These are phyloP conservation scores for Phanerochaete sordida DNA, from an alignment of 768 basidiomycete genomes.

Conservation along the genomic window DNA sequence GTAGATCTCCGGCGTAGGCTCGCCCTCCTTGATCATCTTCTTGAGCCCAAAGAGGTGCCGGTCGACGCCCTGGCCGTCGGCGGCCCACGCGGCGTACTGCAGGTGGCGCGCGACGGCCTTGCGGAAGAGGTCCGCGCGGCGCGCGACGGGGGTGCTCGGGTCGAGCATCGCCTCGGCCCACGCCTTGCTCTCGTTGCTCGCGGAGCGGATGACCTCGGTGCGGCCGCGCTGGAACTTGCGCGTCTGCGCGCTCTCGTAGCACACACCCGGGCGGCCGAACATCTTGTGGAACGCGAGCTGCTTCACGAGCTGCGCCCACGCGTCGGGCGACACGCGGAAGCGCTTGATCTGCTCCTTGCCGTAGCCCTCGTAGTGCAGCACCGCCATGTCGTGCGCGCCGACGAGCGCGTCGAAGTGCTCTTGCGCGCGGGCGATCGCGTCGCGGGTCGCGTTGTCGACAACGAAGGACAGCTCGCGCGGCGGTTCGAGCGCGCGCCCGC, in stretches of 20 bases:
- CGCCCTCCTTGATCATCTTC: constrained; percentile 71
- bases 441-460: constrained; percentile 50
- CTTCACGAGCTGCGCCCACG: constrained; percentile 93
- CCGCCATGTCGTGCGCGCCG: constrained; percentile 73
- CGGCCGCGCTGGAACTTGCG: constrained; percentile 86
- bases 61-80: constrained; percentile 93
- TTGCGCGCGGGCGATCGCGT: constrained; percentile 56
- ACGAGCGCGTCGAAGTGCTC: constrained; percentile 74
- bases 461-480: constrained; percentile 73
- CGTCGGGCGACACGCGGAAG: constrained; percentile 84
- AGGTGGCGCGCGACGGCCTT: constrained; percentile 79
- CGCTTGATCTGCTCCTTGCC: constrained; percentile 86
- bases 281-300: constrained; percentile 95
- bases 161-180: constrained; percentile 92
- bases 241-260: constrained; percentile 95
- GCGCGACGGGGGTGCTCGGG: constrained; percentile 34
- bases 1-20: constrained; percentile 72
- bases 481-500: constrained; percentile 38
- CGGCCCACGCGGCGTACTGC: constrained; percentile 86
- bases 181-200: constrained; percentile 75
- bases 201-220: constrained; percentile 92
- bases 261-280: constrained; percentile 66
- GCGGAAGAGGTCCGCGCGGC: constrained; percentile 61
- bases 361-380: constrained; percentile 47
- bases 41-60: constrained; percentile 93